Evolutionary conservation across 1,284 basidiomycete species (phyloP).

Genomic region (Apiotrichum porosum): DNA sequence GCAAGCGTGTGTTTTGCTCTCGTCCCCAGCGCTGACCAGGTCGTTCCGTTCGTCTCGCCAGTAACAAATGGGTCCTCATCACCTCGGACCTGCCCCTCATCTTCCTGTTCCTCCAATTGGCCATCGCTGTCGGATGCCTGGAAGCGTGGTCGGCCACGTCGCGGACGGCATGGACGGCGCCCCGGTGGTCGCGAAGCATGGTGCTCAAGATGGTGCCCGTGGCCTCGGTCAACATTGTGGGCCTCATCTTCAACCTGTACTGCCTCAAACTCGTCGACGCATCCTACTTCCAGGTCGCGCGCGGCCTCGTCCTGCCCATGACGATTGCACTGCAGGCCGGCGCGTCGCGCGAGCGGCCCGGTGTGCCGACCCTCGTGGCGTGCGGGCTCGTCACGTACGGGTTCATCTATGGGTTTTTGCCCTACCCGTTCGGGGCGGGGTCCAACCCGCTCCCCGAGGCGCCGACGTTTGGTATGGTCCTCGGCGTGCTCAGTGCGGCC

Average conservation of each 20-base stretch:
- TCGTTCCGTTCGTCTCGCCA: too few species aligned
- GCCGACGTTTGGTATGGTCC: conserved; percentile 32
- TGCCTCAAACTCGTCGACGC: conserved; percentile 70
- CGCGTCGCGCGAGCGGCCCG: not conserved
- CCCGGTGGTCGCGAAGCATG: not conserved
- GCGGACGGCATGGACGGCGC: not conserved
- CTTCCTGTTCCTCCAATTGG: conserved; percentile 64
- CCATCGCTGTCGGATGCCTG: conserved; percentile 60
- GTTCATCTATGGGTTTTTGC: conserved; percentile 28
- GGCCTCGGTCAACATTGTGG: conserved; percentile 58
- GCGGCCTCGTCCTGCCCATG: conserved; percentile 69
- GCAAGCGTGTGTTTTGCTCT: too few species aligned
- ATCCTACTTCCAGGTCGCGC: conserved; percentile 72
- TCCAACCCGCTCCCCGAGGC: conserved; percentile 2
- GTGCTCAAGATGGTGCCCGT: not conserved
- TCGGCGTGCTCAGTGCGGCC: conserved; percentile 21
- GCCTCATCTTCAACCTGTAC: conserved; percentile 69
- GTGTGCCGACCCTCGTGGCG: conserved; percentile 16
- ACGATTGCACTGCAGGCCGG: conserved; percentile 53
- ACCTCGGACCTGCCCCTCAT: conserved; percentile 62
- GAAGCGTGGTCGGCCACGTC: conserved; percentile 1
- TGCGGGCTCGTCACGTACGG: conserved; percentile 31
- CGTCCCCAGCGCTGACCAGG: too few species aligned
- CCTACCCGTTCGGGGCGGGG: conserved; percentile 8
- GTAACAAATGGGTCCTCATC: conserved; percentile 53